Percentiles rank a stretch among this genome's conserved stretches.
Conservation (phyloP, 2,329 filamentous ascomycete genomes). For the Cordyceps javanica region DNA sequence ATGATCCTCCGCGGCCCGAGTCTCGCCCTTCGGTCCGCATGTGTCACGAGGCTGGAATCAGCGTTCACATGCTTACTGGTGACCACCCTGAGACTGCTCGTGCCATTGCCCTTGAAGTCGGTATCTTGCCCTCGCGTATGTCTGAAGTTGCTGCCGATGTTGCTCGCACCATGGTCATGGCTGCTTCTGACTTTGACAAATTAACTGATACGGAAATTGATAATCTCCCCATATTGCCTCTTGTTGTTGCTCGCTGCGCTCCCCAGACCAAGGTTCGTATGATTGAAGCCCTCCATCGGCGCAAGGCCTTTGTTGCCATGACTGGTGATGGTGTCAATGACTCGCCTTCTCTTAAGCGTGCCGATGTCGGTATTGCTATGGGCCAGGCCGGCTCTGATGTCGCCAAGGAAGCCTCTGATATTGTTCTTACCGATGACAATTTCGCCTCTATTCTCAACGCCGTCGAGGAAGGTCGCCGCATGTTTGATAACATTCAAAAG, state of each 20-base stretch:
- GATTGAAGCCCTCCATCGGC: constrained; percentile 62
- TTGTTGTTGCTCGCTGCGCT: constrained; percentile 61
- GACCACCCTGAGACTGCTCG: constrained; percentile 60
- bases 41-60: constrained; percentile 56
- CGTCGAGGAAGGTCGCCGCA: constrained; percentile 63
- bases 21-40: constrained; percentile 52
- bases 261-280: constrained; percentile 65
- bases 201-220: constrained; percentile 59
- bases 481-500: constrained; percentile 70
- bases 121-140: constrained; percentile 51
- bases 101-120: constrained; percentile 58
- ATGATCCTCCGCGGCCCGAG: constrained; percentile 64
- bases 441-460: constrained; percentile 66
- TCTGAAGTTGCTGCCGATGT: constrained; percentile 46
- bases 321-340: constrained; percentile 66
- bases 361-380: constrained; percentile 66
- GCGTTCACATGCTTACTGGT: constrained; percentile 65
- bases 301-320: constrained; percentile 57
- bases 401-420: constrained; percentile 61
- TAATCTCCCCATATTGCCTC: constrained; percentile 50
- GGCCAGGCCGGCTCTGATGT: constrained; percentile 63
- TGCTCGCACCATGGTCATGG: constrained; percentile 57
- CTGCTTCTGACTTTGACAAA: constrained; percentile 60
- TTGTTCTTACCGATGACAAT: constrained; percentile 67
- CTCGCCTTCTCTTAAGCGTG: constrained; percentile 56